Conservation (phyloP, 1,284 basidiomycete genomes). For the Ustilago esculenta region DNA sequence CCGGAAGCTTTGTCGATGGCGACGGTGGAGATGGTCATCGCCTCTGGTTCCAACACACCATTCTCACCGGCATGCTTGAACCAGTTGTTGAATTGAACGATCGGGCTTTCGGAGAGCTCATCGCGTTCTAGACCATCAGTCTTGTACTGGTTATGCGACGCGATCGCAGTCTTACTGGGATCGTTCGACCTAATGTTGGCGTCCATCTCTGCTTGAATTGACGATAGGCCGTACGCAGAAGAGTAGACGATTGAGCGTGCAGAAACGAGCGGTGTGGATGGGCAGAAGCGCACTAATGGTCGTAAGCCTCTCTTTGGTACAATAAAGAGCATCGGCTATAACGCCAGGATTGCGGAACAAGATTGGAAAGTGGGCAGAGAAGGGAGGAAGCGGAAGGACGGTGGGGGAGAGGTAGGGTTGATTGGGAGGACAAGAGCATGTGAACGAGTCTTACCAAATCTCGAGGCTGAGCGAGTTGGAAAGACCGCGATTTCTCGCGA, state of each 20-base stretch:
- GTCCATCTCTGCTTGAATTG: constrained; percentile 19
- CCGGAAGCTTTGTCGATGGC: constrained; percentile 22
- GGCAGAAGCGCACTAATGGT: neutral
- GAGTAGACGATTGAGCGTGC: neutral
- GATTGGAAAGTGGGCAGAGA: no score
- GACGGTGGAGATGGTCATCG: constrained; percentile 63
- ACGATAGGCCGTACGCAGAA: neutral
- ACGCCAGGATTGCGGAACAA: neutral
- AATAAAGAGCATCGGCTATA: constrained; percentile 12
- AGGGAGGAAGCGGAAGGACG: no score
- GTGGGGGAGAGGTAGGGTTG: neutral
- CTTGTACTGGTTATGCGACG: constrained; percentile 62
- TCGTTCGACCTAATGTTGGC: constrained; percentile 11
- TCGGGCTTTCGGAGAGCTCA: constrained; percentile 48
- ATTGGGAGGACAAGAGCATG: no score
- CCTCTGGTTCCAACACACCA: constrained; percentile 62
- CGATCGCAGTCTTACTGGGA: constrained; percentile 39
- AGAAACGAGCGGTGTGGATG: neutral
- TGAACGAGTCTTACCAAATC: no score
- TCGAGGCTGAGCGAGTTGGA: no score
- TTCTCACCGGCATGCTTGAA: constrained; percentile 53
- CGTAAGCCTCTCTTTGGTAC: neutral
- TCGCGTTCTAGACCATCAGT: constrained; percentile 52
- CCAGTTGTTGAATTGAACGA: constrained; percentile 62
- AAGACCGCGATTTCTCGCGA: no score